Conservation (phyloP, 345 rosid species). For the Rhodomyrtus tomentosa region DNA sequence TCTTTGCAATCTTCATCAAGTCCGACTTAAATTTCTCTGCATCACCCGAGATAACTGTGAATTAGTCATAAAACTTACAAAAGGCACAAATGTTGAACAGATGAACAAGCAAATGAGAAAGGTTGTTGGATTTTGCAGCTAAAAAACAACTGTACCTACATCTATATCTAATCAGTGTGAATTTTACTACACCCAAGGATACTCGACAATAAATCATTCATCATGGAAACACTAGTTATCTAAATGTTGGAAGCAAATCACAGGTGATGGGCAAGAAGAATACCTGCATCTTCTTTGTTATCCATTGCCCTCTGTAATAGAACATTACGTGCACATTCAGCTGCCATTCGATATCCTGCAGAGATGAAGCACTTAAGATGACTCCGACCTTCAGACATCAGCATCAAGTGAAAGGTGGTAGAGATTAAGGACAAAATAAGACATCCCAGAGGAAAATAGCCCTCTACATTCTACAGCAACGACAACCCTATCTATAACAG, state of each 20-base stretch:
- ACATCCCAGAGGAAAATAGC: background rate
- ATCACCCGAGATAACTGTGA: conserved; percentile 2
- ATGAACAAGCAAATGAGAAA: background rate
- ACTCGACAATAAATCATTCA: background rate
- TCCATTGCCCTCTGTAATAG: conserved; percentile 54
- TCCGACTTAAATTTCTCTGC: conserved; percentile 83
- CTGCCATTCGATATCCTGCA: conserved; percentile 87
- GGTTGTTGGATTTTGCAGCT: background rate
- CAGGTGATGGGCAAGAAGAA: background rate
- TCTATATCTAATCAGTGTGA: background rate
- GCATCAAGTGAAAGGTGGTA: background rate
- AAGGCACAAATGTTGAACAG: background rate
- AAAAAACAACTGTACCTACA: background rate
- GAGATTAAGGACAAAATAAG: background rate
- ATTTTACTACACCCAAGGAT: background rate
- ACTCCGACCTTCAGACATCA: background rate
- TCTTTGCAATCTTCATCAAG: conserved; percentile 84
- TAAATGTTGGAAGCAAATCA: background rate
- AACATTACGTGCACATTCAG: conserved; percentile 83
- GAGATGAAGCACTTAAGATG: conserved; percentile 4
- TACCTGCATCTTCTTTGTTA: conserved; percentile 81
- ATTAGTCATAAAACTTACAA: background rate
- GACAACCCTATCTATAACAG: background rate
- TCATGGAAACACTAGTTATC: background rate
- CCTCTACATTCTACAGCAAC: background rate